These are phyloP conservation scores for Penicillium decumbens DNA, from an alignment of 2,329 filamentous ascomycete genomes.

Conservation along the genomic window DNA sequence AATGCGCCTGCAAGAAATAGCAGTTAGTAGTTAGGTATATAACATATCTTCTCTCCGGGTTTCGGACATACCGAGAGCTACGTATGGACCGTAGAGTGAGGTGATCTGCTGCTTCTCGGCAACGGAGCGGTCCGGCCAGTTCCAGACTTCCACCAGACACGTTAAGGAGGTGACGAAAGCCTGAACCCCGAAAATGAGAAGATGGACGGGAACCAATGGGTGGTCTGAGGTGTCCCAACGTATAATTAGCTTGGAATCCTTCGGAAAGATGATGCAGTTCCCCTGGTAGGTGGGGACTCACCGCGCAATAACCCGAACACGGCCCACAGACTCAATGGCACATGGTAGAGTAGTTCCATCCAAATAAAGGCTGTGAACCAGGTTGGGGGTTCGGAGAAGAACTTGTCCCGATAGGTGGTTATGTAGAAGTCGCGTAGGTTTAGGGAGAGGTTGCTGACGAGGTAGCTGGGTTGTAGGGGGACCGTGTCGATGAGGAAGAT, in stretches of 20 bases:
- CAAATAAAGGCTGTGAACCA: conserved; percentile 58
- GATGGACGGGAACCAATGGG: conserved; percentile 54
- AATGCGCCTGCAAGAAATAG: conserved; percentile 27
- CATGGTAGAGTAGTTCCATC: conserved; percentile 58
- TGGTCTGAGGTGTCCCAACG: conserved; percentile 42
- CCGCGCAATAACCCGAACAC: conserved; percentile 52
- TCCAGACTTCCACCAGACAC: conserved; percentile 58
- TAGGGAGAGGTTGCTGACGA: conserved; percentile 49
- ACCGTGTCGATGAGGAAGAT: conserved; percentile 60
- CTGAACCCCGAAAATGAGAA: conserved; percentile 58
- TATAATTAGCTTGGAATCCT: neutral
- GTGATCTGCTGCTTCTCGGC: conserved; percentile 49
- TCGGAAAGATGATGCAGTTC: neutral
- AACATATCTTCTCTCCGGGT: neutral
- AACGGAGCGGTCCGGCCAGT: conserved; percentile 49
- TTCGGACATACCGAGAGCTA: conserved; percentile 49
- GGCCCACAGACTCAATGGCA: conserved; percentile 58
- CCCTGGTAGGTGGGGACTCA: conserved; percentile 29
- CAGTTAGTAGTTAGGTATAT: conserved; percentile 1
- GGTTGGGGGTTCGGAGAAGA: conserved; percentile 51
- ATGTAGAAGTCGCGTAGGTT: conserved; percentile 56
- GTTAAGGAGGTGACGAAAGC: conserved; percentile 59
- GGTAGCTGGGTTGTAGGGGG: conserved; percentile 52
- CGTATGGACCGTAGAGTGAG: conserved; percentile 55
- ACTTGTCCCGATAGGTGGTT: conserved; percentile 58